These are phyloP conservation scores for Panus rudis DNA, from an alignment of 768 basidiomycete species.

Conservation along the genomic window DNA sequence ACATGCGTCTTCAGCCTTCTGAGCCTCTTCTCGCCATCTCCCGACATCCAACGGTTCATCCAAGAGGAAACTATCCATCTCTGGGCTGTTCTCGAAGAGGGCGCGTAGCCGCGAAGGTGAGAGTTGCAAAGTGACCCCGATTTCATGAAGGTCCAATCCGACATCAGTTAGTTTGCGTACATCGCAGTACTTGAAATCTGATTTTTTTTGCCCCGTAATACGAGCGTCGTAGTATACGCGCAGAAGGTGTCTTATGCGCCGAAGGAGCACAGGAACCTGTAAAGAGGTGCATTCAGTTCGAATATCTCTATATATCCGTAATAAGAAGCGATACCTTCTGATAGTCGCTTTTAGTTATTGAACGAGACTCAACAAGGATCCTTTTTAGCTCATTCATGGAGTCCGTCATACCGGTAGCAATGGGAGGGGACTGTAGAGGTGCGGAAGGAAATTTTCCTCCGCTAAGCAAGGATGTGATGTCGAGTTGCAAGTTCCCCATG, in stretches of 20 bases:
- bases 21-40: slow-evolving; percentile 16
- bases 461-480: no score
- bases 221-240: slow-evolving; percentile 21
- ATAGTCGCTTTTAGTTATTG: slow-evolving; percentile 10
- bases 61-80: slow-evolving; percentile 20
- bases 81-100: slow-evolving; percentile 11
- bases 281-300: no score
- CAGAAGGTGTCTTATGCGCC: slow-evolving; percentile 20
- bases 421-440: slow-evolving; percentile 14
- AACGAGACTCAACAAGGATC: slow-evolving; percentile 10
- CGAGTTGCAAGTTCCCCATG: no score
- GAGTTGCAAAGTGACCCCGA: slow-evolving; percentile 21
- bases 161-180: slow-evolving; percentile 17
- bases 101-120: slow-evolving; percentile 19
- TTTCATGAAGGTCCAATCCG: slow-evolving; percentile 20
- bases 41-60: slow-evolving; percentile 25
- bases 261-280: slow-evolving; percentile 19
- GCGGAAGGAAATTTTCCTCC: slow-evolving; percentile 3
- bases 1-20: slow-evolving; percentile 7
- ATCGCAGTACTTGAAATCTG: slow-evolving; percentile 23
- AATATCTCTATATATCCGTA: no score
- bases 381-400: slow-evolving; percentile 10
- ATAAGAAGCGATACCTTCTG: slow-evolving; percentile 5
- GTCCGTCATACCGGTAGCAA: slow-evolving; percentile 19
- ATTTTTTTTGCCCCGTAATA: slow-evolving; percentile 9